Percentiles rank a stretch among this genome's conserved stretches.
These are phyloP conservation scores for Hypoxylon trugodes DNA, from an alignment of 495 filamentous ascomycete species.

Conservation along the genomic window DNA sequence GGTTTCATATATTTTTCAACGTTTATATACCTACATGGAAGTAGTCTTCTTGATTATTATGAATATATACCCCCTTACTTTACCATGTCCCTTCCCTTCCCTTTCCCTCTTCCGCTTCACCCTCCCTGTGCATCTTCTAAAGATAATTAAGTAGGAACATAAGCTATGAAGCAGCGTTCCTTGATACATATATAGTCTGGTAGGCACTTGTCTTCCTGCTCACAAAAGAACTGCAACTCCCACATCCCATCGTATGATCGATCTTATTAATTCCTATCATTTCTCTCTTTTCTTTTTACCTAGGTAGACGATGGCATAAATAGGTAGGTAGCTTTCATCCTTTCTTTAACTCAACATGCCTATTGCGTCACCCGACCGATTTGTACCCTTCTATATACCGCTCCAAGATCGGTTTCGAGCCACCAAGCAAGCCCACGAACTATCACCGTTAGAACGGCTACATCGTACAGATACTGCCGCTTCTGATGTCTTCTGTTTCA, in stretches of 20 bases:
- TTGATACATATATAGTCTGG: too few relatives aligned
- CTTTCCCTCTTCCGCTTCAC: background rate
- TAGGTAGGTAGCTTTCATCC: slow-evolving; percentile 42
- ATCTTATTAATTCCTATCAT: slow-evolving; percentile 6
- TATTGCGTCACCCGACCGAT: slow-evolving; percentile 67
- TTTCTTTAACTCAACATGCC: slow-evolving; percentile 44
- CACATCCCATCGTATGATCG: background rate
- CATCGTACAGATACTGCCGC: slow-evolving; percentile 63
- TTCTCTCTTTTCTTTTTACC: slow-evolving; percentile 17
- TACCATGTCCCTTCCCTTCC: slow-evolving; percentile 2
- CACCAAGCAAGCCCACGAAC: slow-evolving; percentile 67
- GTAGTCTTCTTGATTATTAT: background rate
- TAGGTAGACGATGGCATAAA: slow-evolving; percentile 37
- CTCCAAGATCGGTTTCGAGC: slow-evolving; percentile 67
- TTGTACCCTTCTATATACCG: slow-evolving; percentile 65
- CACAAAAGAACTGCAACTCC: too few relatives aligned
- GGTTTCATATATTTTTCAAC: slow-evolving; percentile 24
- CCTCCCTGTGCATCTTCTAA: background rate
- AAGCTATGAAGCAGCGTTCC: too few relatives aligned
- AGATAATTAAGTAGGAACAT: too few relatives aligned
- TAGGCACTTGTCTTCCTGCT: too few relatives aligned
- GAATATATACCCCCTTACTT: background rate
- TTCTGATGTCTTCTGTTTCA: slow-evolving; percentile 73
- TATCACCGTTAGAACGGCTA: slow-evolving; percentile 69
- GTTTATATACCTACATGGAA: too few relatives aligned